phyloP scores from a whole-genome alignment of 1,284 basidiomycete species.

The Hortiboletus rubellus region DNA sequence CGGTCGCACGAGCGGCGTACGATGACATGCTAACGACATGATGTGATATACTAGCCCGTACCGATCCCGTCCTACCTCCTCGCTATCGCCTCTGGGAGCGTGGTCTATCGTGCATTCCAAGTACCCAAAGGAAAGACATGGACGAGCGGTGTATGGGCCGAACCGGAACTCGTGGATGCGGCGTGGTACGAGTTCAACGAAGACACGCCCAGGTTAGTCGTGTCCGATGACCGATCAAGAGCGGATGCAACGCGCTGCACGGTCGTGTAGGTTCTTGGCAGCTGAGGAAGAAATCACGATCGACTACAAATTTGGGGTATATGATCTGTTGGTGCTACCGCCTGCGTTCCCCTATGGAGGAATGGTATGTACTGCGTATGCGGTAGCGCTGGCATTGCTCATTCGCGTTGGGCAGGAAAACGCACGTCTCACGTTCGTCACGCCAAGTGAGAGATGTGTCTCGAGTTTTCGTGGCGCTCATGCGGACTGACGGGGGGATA shows the following conservation, averaged over 20 bases:
- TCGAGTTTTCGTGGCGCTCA: neutral
- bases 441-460: conserved; percentile 60
- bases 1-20: neutral
- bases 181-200: conserved; percentile 88
- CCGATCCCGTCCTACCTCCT: conserved; percentile 86
- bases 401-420: conserved; percentile 56
- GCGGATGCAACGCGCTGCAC: too few relatives aligned
- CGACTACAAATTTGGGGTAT: conserved; percentile 85
- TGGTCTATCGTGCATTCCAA: conserved; percentile 72
- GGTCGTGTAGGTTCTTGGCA: conserved; percentile 60
- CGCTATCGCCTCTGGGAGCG: conserved; percentile 84
- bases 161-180: conserved; percentile 78
- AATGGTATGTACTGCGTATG: conserved; percentile 52
- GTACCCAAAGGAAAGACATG: conserved; percentile 63
- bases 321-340: conserved; percentile 90
- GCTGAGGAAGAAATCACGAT: conserved; percentile 66
- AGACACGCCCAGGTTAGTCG: conserved; percentile 68
- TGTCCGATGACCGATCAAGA: neutral
- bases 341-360: conserved; percentile 93
- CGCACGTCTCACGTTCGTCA: conserved; percentile 83
- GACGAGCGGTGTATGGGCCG: conserved; percentile 87
- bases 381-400: conserved; percentile 4
- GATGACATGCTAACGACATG: neutral
- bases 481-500: conserved; percentile 8
- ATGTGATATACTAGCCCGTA: conserved; percentile 51